Conservation (phyloP, 192 early-diverging fungal genomes). For the Ambispora gerdemannii region DNA sequence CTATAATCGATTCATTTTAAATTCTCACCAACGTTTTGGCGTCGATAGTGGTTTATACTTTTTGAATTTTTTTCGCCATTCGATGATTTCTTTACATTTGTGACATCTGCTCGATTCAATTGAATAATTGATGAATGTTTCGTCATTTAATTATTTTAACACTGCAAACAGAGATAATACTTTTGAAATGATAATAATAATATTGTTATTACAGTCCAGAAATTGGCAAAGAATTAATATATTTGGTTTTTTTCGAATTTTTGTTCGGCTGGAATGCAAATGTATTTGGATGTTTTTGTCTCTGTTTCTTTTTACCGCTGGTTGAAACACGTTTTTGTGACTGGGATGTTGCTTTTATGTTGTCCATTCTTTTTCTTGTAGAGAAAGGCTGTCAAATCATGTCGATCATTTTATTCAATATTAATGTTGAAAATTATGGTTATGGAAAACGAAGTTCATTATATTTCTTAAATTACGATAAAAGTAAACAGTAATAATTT, state of each 20-base stretch:
- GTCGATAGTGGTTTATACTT: constrained; percentile 96
- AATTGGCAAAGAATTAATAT: constrained; percentile 74
- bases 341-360: no score
- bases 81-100: constrained; percentile 69
- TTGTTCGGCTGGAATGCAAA: constrained; percentile 86
- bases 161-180: no score
- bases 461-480: no score
- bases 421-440: no score
- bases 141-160: background rate
- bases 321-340: constrained; percentile 20
- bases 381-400: no score
- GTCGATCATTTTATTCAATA: no score
- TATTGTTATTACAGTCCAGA: constrained; percentile 69
- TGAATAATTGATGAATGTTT: constrained; percentile 1
- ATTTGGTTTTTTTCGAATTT: constrained; percentile 72
- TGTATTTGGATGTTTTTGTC: constrained; percentile 87
- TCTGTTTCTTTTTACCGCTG: constrained; percentile 56
- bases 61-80: constrained; percentile 88
- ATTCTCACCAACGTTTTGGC: constrained; percentile 78
- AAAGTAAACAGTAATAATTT: no score
- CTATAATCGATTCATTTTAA: constrained; percentile 24
- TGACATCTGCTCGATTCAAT: constrained; percentile 44
- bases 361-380: no score
- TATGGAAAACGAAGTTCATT: no score
- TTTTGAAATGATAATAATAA: no score